phyloP scores from a whole-genome alignment of 495 filamentous ascomycete genomes.

The Aeminium ludgeri region DNA sequence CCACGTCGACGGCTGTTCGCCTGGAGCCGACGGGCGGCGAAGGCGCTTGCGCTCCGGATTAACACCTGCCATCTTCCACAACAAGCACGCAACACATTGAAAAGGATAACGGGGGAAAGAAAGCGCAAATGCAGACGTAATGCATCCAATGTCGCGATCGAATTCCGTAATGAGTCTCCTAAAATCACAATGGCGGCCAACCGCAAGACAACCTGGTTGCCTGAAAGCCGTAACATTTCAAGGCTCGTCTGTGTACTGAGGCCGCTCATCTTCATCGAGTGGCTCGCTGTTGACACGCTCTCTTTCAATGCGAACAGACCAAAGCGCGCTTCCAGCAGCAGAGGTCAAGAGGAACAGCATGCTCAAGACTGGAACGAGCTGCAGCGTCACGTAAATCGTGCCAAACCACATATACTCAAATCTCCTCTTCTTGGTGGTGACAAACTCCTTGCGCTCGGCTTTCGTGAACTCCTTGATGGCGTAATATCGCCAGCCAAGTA shows the following conservation, averaged over 20 bases:
- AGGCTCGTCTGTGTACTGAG: constrained; percentile 7
- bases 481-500: constrained; percentile 54
- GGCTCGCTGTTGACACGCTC: constrained; percentile 4
- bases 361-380: constrained; percentile 44
- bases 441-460: constrained; percentile 38
- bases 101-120: too few species aligned
- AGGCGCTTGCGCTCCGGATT: too few species aligned
- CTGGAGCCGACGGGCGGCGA: too few species aligned
- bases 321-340: constrained; percentile 44
- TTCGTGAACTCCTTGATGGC: constrained; percentile 39
- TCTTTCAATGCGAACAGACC: constrained; percentile 42
- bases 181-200: too few species aligned
- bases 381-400: constrained; percentile 41
- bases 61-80: too few species aligned
- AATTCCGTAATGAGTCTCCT: too few species aligned
- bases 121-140: too few species aligned
- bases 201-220: too few species aligned
- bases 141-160: too few species aligned
- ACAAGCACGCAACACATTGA: too few species aligned
- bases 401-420: constrained; percentile 53
- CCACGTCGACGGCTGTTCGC: too few species aligned
- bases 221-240: too few species aligned
- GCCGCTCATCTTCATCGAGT: constrained; percentile 4
- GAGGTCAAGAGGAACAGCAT: constrained; percentile 55
- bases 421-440: constrained; percentile 29